phyloP scores from a whole-genome alignment of 1,139 yeast species.

The Suhomyces kunorum region DNA sequence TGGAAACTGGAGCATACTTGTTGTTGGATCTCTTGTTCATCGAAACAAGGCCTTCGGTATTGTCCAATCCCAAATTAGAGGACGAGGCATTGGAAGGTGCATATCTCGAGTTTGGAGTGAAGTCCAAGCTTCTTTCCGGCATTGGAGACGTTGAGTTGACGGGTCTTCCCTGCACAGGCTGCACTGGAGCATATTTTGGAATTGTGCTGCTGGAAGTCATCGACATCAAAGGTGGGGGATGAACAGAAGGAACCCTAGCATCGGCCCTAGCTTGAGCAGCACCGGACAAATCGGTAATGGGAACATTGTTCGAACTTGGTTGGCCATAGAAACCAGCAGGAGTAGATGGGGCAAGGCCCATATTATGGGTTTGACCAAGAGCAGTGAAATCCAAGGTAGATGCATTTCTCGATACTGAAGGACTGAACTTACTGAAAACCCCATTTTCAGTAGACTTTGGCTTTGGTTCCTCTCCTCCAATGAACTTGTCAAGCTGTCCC shows the following conservation, averaged over 20 bases:
- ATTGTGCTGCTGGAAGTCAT: constrained; percentile 19
- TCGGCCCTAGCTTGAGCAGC: constrained; percentile 17
- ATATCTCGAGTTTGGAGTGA: constrained; percentile 24
- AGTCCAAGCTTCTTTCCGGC: constrained; percentile 6
- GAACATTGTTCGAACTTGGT: background rate
- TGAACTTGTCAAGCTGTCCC: constrained; percentile 88
- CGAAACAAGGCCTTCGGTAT: constrained; percentile 12
- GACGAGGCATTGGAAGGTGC: constrained; percentile 32
- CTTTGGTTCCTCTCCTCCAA: constrained; percentile 76
- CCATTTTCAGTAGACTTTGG: constrained; percentile 48
- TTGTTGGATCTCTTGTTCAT: constrained; percentile 17
- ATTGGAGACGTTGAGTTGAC: constrained; percentile 9
- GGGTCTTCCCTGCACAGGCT: constrained; percentile 6
- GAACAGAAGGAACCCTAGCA: constrained; percentile 6
- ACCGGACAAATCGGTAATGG: constrained; percentile 8
- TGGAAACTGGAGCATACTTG: constrained; percentile 19
- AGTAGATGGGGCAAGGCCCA: background rate
- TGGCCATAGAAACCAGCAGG: constrained; percentile 4
- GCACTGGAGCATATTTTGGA: constrained; percentile 23
- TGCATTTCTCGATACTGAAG: constrained; percentile 56
- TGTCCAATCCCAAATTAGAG: constrained; percentile 20
- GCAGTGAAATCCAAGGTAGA: constrained; percentile 48
- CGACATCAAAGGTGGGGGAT: constrained; percentile 18
- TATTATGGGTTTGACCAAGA: constrained; percentile 5
- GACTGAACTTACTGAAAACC: constrained; percentile 73